Base-by-base conservation (phyloP, 2,329 filamentous ascomycete species). In the Nemania sp. region DNA sequence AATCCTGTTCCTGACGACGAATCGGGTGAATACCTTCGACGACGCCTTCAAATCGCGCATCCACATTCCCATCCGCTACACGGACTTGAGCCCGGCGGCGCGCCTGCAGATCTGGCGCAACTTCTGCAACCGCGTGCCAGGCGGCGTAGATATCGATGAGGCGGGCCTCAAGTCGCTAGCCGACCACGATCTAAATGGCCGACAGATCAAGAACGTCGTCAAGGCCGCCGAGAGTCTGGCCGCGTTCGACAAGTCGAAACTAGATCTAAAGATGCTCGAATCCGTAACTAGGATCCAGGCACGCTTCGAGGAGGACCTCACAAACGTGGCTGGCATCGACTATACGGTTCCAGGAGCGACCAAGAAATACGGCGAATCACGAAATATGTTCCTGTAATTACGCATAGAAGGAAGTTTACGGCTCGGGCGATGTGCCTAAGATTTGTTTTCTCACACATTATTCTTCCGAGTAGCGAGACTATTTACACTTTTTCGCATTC, bases 191-290 rank as follows among this genome's bases (percentile, higher is more conserved):
- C 62, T 79, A 27, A 78, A 79, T 67, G 77, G 78, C 1, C 71
- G 77, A n/a, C 77, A 78, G 71, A 79, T 79, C 66, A 76, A 76
- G 64, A 79, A 79, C 64, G 66, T 77, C 8, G 66, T 79, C 69
- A 77, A 75, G 68, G 73, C 72, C 1, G 74, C 73, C 10, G 75
- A 78, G 69, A 76, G 73, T 55, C 74, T 80, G n/a, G 78, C 79
- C 6, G 72, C 74, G 3, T 77, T 75, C 45, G 77, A 79, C 67
- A 68, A 72, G 51, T 69, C 72, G 2, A 67, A 64, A 29, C 70
- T 79, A 6, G 75, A 77, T 51, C 66, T 75, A 27, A 69, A 70
- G 51, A 76, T 74, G 60, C 67, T 80, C 22, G 57, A 74, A 64
- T 68, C 77, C 58, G 75, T 78, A 11, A 74, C 74, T 41, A 73